These are phyloP conservation scores for Scleromitrula shiraiana DNA, from an alignment of 2,329 filamentous ascomycete genomes.

Conservation along the genomic window DNA sequence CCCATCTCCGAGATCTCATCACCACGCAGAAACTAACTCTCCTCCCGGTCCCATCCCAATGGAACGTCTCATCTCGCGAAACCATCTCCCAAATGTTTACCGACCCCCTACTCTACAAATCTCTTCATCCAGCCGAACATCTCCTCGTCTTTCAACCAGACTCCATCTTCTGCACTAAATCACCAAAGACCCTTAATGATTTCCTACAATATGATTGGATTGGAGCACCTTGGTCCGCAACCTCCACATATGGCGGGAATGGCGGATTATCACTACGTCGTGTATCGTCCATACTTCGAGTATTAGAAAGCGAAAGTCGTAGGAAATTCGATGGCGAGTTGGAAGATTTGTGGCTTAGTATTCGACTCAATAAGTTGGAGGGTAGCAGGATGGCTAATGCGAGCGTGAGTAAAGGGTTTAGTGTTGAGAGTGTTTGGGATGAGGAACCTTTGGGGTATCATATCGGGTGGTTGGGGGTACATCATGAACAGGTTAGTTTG, in stretches of 20 bases:
- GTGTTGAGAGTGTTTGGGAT: constrained; percentile 42
- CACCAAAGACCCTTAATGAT: constrained; percentile 32
- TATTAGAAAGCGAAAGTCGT: constrained; percentile 43
- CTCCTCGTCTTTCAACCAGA: constrained; percentile 50
- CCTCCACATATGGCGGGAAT: constrained; percentile 39
- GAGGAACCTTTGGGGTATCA: constrained; percentile 49
- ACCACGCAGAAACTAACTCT: constrained; percentile 6
- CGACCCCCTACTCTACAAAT: constrained; percentile 41
- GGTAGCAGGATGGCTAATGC: constrained; percentile 39
- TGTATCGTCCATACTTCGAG: constrained; percentile 40
- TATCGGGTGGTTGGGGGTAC: constrained; percentile 37
- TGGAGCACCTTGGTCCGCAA: constrained; percentile 33
- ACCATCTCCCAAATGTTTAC: constrained; percentile 46
- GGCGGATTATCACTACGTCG: constrained; percentile 47
- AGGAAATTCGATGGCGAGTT: constrained; percentile 39
- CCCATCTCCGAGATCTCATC: constrained; percentile 35
- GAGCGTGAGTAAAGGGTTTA: constrained; percentile 35
- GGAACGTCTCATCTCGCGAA: constrained; percentile 34
- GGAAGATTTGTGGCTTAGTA: constrained; percentile 49
- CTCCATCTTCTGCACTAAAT: constrained; percentile 47
- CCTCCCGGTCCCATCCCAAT: constrained; percentile 3
- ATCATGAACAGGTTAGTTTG: constrained; percentile 7
- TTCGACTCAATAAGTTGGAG: constrained; percentile 39
- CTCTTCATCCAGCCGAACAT: constrained; percentile 44
- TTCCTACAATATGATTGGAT: constrained; percentile 31